Evolutionary conservation across 2,329 filamentous ascomycete genomes (phyloP).

Genomic region (Whalleya microplaca): DNA sequence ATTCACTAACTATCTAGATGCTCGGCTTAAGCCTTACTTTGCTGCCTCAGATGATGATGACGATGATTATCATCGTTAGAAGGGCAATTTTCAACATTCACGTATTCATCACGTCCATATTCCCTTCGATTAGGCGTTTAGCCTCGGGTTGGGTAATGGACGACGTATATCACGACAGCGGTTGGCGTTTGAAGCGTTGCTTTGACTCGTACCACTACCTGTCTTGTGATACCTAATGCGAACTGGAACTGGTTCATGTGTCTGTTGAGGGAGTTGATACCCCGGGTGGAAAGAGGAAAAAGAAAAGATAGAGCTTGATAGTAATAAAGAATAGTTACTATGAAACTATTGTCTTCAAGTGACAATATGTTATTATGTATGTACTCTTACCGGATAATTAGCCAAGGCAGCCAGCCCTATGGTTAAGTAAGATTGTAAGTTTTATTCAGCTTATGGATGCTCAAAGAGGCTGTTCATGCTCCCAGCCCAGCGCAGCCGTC

Average conservation of each 20-base stretch:
- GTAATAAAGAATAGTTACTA: constrained; percentile 16
- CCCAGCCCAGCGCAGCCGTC: neutral
- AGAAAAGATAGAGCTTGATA: constrained; percentile 9
- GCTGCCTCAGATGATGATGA: constrained; percentile 13
- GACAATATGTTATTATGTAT: too few relatives aligned
- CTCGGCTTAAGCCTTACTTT: constrained; percentile 12
- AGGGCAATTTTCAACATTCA: constrained; percentile 2
- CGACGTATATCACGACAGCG: constrained; percentile 9
- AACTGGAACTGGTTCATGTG: constrained; percentile 14
- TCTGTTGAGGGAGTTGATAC: constrained; percentile 18
- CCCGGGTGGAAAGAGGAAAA: constrained; percentile 8
- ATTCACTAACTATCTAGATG: constrained; percentile 28
- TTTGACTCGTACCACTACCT: constrained; percentile 18
- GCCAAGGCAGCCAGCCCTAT: too few relatives aligned
- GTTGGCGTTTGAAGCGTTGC: constrained; percentile 24
- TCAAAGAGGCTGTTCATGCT: too few relatives aligned
- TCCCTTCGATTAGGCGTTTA: constrained; percentile 8
- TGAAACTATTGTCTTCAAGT: neutral
- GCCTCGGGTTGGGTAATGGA: constrained; percentile 17
- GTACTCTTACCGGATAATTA: too few relatives aligned
- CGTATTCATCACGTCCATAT: neutral
- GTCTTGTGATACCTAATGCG: constrained; percentile 26
- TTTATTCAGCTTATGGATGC: too few relatives aligned
- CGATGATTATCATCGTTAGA: constrained; percentile 10
- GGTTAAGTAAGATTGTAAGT: too few relatives aligned